Evolutionary conservation across 805 yeast genomes (phyloP).

Genomic region (Saturnispora besseyi): DNA sequence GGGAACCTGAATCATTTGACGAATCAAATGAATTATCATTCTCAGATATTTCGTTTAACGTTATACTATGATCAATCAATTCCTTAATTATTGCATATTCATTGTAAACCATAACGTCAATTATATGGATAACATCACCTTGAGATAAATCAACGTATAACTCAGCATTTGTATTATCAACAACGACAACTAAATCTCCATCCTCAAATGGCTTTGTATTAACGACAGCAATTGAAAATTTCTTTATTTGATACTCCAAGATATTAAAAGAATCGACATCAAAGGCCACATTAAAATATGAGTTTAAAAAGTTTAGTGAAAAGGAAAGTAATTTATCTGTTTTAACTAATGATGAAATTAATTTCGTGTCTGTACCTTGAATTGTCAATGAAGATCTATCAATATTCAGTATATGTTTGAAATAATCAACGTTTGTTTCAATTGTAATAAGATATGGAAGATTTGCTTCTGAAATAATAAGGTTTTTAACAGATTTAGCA

Average conservation of each 20-base stretch:
- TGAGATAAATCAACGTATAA: constrained; percentile 19
- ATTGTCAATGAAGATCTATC: constrained; percentile 15
- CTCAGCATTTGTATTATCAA: constrained; percentile 11
- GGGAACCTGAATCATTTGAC: background rate
- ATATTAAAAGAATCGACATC: constrained; percentile 9
- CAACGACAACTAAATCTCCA: constrained; percentile 19
- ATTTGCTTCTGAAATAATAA: constrained; percentile 1
- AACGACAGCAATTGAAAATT: constrained; percentile 12
- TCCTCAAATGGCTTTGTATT: constrained; percentile 17
- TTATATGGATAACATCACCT: constrained; percentile 13
- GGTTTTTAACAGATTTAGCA: constrained; percentile 5
- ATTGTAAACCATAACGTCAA: constrained; percentile 17
- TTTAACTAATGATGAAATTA: constrained; percentile 16
- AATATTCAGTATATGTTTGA: constrained; percentile 17
- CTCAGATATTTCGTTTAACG: background rate
- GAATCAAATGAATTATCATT: background rate
- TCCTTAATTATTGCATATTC: constrained; percentile 21
- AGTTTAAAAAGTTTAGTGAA: constrained; percentile 13
- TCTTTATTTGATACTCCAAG: constrained; percentile 12
- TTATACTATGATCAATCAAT: constrained; percentile 8
- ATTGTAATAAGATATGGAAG: constrained; percentile 16
- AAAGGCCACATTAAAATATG: constrained; percentile 8
- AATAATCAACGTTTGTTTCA: constrained; percentile 16
- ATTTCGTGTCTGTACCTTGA: constrained; percentile 15
- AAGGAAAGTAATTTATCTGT: constrained; percentile 16